Conservation (phyloP, 2,329 filamentous ascomycete genomes). For the Pestalotiopsis sp. region DNA sequence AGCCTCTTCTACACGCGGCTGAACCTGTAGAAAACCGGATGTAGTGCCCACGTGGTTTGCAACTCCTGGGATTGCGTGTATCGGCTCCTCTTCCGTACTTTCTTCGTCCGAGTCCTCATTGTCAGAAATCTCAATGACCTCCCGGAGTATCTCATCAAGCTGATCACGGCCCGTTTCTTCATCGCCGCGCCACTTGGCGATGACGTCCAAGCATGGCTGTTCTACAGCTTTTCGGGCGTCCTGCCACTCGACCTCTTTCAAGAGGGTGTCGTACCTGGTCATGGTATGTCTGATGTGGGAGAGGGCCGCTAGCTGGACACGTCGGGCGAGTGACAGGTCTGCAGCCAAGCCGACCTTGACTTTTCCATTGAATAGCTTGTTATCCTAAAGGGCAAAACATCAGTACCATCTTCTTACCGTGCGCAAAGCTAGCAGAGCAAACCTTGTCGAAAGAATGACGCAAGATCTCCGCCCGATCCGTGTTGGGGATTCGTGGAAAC, state of each 20-base stretch:
- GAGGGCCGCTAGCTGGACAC: constrained; percentile 67
- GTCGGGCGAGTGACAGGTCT: constrained; percentile 60
- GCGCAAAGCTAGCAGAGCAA: constrained; percentile 27
- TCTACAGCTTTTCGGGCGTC: constrained; percentile 66
- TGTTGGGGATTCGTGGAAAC: constrained; percentile 68
- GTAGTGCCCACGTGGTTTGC: constrained; percentile 17
- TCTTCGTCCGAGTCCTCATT: constrained; percentile 48
- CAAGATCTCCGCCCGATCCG: constrained; percentile 65
- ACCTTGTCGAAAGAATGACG: constrained; percentile 67
- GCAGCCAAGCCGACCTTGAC: constrained; percentile 60
- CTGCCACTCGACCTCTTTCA: constrained; percentile 59
- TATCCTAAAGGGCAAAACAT: constrained; percentile 40
- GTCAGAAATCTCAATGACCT: constrained; percentile 69
- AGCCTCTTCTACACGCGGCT: constrained; percentile 3
- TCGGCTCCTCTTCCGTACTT: constrained; percentile 22
- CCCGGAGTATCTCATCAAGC: constrained; percentile 67
- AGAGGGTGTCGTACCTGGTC: constrained; percentile 65
- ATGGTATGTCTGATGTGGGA: constrained; percentile 70
- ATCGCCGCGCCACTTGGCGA: constrained; percentile 74
- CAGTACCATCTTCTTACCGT: background rate
- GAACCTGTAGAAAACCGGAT: background rate
- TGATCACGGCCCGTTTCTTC: constrained; percentile 71
- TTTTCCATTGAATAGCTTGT: constrained; percentile 50
- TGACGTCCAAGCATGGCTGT: constrained; percentile 62
- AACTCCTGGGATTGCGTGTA: constrained; percentile 12